Evolutionary conservation across 2,329 filamentous ascomycete species (phyloP), one percentile per base, ranked within the genome.

Genomic region (Metarhizium robertsii): DNA sequence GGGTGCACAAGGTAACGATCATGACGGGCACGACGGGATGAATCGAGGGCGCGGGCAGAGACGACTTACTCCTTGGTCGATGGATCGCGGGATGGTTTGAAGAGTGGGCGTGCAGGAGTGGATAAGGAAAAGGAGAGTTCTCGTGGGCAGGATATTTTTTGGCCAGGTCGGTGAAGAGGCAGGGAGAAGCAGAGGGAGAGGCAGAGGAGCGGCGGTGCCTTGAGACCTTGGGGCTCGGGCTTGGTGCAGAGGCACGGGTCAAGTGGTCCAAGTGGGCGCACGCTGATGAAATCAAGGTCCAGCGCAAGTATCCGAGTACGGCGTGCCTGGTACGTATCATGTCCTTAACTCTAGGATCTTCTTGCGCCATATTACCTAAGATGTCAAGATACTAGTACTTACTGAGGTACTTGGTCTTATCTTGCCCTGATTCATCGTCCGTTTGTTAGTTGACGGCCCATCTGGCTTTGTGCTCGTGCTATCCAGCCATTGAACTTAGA

Each of bases 41-140:
- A 43, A 50, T 36, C 50, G 43, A 46, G 47, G 48, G 53, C 38
- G 34, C 32, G 42, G 34, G 36, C 18, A 50, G 36, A 32, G 18
- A 38, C 30, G 51, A 60, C 58, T 60, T 60, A 60, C 58, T 60
- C 58, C 47, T 57, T 57, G 52, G 53, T 57, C 51, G 54, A 57
- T 55, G 55, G 53, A 55, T 54, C 48, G 54, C 51, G 53, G 47
- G 45, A 53, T 54, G 55, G 36, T 52, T 48, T 48, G 53, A 43
- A 38, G 56, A 50, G 55, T 29, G 55, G 46, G 53, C 48, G 55
- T 54, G 55, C 54, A 55, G 40, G 58, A 46, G 54, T 55, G 55
- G 55, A 29, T 53, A 50, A 55, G 57, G 45, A 47, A 52, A 55
- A 53, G 46, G 54, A 60, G 57, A 58, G 54, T 53, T 58, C 43